Percentiles rank a stretch among this genome's conserved stretches.
These are phyloP conservation scores for Penicillium steckii DNA, from an alignment of 495 filamentous ascomycete genomes.

Conservation along the genomic window DNA sequence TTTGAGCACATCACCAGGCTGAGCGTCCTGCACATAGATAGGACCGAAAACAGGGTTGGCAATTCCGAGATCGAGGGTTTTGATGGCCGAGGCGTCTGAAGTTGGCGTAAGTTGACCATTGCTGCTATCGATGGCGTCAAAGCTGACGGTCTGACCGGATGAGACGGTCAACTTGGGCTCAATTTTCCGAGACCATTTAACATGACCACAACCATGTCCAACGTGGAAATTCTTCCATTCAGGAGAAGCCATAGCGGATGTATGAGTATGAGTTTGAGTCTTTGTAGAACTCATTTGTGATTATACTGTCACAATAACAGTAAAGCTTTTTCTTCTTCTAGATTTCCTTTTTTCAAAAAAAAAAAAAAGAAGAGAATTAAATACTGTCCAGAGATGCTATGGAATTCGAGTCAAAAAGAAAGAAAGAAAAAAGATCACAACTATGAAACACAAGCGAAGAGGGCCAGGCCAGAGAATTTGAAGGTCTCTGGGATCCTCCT, in stretches of 20 bases:
- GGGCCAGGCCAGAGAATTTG: neutral
- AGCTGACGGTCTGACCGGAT: slow-evolving; percentile 43
- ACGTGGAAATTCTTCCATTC: slow-evolving; percentile 39
- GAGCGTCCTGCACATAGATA: slow-evolving; percentile 42
- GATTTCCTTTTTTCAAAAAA: no score
- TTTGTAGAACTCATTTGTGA: slow-evolving; percentile 23
- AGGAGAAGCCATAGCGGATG: slow-evolving; percentile 24
- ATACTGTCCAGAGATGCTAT: no score
- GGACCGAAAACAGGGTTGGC: slow-evolving; percentile 51
- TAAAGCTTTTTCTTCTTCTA: no score
- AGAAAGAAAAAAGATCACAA: neutral
- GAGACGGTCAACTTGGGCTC: slow-evolving; percentile 44
- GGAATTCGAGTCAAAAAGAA: no score
- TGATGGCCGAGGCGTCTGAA: slow-evolving; percentile 39
- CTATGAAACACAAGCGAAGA: neutral
- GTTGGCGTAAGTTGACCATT: slow-evolving; percentile 44
- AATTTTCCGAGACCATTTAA: slow-evolving; percentile 49
- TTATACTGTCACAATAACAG: no score
- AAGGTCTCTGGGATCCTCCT: slow-evolving; percentile 21
- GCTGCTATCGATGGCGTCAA: slow-evolving; percentile 52
- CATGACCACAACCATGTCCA: slow-evolving; percentile 39
- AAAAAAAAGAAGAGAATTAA: neutral
- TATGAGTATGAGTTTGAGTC: slow-evolving; percentile 22
- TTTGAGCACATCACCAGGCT: slow-evolving; percentile 50
- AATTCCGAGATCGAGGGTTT: slow-evolving; percentile 38